A percentile compares a stretch with the other conserved stretches of the same genome.
phyloP scores from a whole-genome alignment of 306 rosid species.

The Oxytropis ochrocephala region DNA sequence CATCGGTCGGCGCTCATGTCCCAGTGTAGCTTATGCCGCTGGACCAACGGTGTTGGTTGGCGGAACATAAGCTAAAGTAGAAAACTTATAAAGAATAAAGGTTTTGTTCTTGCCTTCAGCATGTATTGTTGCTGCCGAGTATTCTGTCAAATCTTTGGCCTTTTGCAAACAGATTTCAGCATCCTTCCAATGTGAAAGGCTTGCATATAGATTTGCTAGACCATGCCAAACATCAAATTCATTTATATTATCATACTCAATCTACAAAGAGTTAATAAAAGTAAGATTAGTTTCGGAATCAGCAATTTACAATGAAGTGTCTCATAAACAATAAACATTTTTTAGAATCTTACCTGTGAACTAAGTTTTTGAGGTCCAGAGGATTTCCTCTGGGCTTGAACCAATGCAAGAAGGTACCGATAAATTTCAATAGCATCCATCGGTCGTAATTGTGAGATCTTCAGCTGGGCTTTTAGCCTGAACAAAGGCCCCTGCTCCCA shows the following conservation, averaged over 20 bases:
- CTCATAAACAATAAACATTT: not conserved
- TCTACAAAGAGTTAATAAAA: constrained; percentile 32
- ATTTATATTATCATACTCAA: constrained; percentile 49
- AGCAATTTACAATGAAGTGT: not conserved
- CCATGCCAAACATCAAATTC: constrained; percentile 96
- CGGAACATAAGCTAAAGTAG: constrained; percentile 3
- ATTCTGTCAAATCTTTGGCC: constrained; percentile 60
- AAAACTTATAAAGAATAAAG: constrained; percentile 8
- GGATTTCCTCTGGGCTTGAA: constrained; percentile 88
- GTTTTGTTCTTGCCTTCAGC: constrained; percentile 60
- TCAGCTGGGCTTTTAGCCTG: constrained; percentile 79
- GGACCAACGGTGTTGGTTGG: too few species aligned
- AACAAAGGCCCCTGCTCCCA: constrained; percentile 95
- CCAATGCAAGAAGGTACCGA: constrained; percentile 84
- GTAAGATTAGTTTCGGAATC: not conserved
- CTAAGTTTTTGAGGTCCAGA: constrained; percentile 41
- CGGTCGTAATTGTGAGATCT: constrained; percentile 61
- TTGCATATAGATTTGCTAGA: constrained; percentile 75
- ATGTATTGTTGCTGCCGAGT: constrained; percentile 52
- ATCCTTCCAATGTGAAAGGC: constrained; percentile 90
- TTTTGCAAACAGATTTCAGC: constrained; percentile 85
- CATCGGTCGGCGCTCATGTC: too few species aligned
- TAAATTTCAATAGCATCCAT: constrained; percentile 90
- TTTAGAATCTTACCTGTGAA: constrained; percentile 41
- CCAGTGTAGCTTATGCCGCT: too few species aligned